Percentiles rank a stretch among this genome's conserved stretches.
Conservation (phyloP, 1,284 basidiomycete species). For the Naganishia sp. region DNA sequence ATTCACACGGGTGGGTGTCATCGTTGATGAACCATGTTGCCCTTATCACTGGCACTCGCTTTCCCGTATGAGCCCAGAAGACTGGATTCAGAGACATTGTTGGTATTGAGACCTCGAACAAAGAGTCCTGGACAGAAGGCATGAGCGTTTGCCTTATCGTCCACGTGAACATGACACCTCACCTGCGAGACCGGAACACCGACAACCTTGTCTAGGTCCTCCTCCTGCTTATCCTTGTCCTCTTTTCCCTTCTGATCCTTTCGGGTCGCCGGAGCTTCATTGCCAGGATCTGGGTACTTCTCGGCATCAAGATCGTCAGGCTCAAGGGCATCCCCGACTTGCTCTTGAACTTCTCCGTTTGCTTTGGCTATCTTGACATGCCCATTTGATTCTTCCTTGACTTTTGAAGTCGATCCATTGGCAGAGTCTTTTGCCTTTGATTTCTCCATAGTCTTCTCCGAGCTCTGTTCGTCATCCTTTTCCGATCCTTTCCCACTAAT, state of each 20-base stretch:
- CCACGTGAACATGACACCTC: slow-evolving; percentile 31
- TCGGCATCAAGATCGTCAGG: slow-evolving; percentile 41
- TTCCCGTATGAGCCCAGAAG: slow-evolving; percentile 58
- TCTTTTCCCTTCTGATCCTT: slow-evolving; percentile 34
- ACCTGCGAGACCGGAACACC: slow-evolving; percentile 54
- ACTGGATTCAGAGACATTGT: slow-evolving; percentile 56
- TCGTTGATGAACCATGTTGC: slow-evolving; percentile 59
- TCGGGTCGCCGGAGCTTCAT: slow-evolving; percentile 37
- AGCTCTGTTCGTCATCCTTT: slow-evolving; percentile 35
- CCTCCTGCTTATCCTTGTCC: slow-evolving; percentile 45
- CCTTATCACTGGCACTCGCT: slow-evolving; percentile 56
- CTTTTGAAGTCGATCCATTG: slow-evolving; percentile 7
- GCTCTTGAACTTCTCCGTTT: slow-evolving; percentile 27
- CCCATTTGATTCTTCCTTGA: slow-evolving; percentile 5
- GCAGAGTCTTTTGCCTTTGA: slow-evolving; percentile 41
- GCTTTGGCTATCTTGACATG: slow-evolving; percentile 19
- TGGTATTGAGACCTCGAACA: slow-evolving; percentile 52
- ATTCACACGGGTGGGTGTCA: slow-evolving; percentile 55
- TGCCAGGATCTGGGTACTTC: slow-evolving; percentile 56
- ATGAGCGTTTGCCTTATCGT: background rate
- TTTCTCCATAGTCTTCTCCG: slow-evolving; percentile 64
- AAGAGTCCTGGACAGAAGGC: slow-evolving; percentile 47
- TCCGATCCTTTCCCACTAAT: slow-evolving; percentile 26
- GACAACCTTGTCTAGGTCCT: slow-evolving; percentile 45
- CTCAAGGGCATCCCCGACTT: slow-evolving; percentile 3